A percentile compares a stretch with the other conserved stretches of the same genome.
Conservation (phyloP, 1,284 basidiomycete genomes). For the Fomitopsis pinicola region DNA sequence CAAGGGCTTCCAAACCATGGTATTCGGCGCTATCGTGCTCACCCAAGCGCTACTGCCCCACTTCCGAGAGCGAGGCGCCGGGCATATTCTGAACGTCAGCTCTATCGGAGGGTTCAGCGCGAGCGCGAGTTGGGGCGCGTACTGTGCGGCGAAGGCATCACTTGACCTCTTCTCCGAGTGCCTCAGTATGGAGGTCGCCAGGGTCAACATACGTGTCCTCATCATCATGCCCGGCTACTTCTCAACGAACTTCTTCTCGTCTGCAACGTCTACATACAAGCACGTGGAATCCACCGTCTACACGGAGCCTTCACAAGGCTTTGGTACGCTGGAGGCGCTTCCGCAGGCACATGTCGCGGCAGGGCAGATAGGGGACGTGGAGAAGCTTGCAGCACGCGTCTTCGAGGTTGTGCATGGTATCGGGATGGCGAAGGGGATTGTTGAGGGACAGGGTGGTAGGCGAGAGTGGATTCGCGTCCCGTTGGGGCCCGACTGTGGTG, state of each 20-base stretch:
- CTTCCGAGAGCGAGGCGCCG: too few species aligned
- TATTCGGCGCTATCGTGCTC: too few species aligned
- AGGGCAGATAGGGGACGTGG: constrained; percentile 19
- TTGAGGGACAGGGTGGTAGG: constrained; percentile 6
- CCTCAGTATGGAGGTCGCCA: constrained; percentile 22
- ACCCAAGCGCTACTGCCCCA: too few species aligned
- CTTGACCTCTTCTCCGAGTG: constrained; percentile 22
- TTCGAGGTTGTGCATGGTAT: constrained; percentile 22
- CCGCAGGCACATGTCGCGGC: background rate
- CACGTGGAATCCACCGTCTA: constrained; percentile 12
- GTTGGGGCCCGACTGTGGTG: constrained; percentile 4
- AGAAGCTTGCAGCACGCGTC: constrained; percentile 19
- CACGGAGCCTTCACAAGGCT: constrained; percentile 16
- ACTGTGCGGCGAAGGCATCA: constrained; percentile 1
- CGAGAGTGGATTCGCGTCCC: constrained; percentile 3
- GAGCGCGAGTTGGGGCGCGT: constrained; percentile 17
- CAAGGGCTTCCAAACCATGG: too few species aligned
- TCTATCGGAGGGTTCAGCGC: too few species aligned
- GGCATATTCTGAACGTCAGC: too few species aligned
- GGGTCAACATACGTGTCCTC: constrained; percentile 24
- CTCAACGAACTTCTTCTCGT: too few species aligned
- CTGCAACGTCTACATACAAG: constrained; percentile 4
- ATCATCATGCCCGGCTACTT: constrained; percentile 22
- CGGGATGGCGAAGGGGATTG: constrained; percentile 13
- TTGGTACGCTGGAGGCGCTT: too few species aligned